Base-by-base conservation (phyloP, 768 basidiomycete species). In the Russula lepida region DNA sequence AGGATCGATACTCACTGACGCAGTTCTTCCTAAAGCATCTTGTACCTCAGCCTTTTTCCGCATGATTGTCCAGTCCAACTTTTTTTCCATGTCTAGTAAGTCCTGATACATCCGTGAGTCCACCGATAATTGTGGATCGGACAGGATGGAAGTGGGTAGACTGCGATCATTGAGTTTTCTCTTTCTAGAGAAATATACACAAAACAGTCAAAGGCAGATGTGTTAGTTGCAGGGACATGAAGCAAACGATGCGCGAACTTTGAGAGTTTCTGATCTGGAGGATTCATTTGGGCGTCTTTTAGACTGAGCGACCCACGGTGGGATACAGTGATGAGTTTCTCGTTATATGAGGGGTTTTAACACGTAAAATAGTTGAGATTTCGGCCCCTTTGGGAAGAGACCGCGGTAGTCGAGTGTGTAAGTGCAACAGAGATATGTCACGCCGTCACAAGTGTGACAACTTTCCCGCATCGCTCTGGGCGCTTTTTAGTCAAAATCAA, bases 11-110 rank as follows among this genome's bases (percentile, higher is more conserved):
- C 79, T 63, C 64, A 92, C 93, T 5, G 84, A 82, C 21, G 88
- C 84, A 35, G 81, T 84, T 60, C 86, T 80, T 23, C 81, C 81
- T 49, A 95, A 70, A n/a, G 92, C 84, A 69, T 98, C 94, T 69
- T 93, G 89, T 33, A 98, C 85, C 70, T 98, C 94, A 11, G 87
- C 87, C 67, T 81, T 84, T 74, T 95, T 95, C 70, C 95, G 79
- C 70, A 84, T 85, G 79, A 95, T 88, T 4, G 92, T 95, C 95
- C 95, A 97, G 72, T 98, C 94, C 17, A 98, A 76, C 70, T 88
- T 90, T 60, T 89, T 81, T 71, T 97, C 94, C 84, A 91, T 91
- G 65, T 89, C 86, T 28, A 94, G 72, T 43, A 97, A 76, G 67
- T 90, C 85, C 62, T 86, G 83, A 73, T 95, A 97, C 82, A 95